A percentile compares a stretch with the other conserved stretches of the same genome.
phyloP scores from a whole-genome alignment of 148 eudicot species.

The Camellia granthamiana region DNA sequence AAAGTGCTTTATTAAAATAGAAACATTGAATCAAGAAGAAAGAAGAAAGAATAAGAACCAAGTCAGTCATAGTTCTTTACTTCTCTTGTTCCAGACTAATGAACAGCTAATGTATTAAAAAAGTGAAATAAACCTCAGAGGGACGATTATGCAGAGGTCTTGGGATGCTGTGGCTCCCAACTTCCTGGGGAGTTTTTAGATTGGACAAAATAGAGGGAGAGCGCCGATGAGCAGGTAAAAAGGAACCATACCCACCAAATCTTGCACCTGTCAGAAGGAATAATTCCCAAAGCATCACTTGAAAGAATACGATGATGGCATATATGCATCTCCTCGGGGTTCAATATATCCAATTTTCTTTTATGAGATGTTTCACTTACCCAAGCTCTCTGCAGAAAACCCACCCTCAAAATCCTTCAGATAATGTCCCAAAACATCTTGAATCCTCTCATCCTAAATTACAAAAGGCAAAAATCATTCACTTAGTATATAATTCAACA shows the following conservation, averaged over 20 bases:
- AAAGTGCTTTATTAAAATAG: background rate
- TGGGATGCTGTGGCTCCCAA: slow-evolving; percentile 18
- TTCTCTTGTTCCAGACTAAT: background rate
- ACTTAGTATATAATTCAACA: background rate
- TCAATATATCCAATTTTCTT: no score
- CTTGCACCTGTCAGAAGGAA: slow-evolving; percentile 35
- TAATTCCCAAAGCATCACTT: background rate
- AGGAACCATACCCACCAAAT: slow-evolving; percentile 51
- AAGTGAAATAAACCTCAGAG: slow-evolving; percentile 22
- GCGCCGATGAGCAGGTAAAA: slow-evolving; percentile 34
- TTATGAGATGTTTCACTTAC: slow-evolving; percentile 25
- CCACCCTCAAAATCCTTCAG: slow-evolving; percentile 46
- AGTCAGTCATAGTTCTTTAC: background rate
- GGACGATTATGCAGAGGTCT: slow-evolving; percentile 28
- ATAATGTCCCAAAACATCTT: slow-evolving; percentile 44
- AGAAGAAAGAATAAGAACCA: background rate
- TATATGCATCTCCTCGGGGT: no score
- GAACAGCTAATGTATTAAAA: background rate
- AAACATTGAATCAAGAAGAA: background rate
- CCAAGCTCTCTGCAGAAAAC: slow-evolving; percentile 34
- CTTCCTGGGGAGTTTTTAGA: slow-evolving; percentile 15
- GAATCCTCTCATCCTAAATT: slow-evolving; percentile 41
- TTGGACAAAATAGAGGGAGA: slow-evolving; percentile 23
- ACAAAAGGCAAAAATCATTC: background rate
- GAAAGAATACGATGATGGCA: background rate